Base-by-base conservation (phyloP, 2,329 filamentous ascomycete species). In the Keithomyces neogunnii region DNA sequence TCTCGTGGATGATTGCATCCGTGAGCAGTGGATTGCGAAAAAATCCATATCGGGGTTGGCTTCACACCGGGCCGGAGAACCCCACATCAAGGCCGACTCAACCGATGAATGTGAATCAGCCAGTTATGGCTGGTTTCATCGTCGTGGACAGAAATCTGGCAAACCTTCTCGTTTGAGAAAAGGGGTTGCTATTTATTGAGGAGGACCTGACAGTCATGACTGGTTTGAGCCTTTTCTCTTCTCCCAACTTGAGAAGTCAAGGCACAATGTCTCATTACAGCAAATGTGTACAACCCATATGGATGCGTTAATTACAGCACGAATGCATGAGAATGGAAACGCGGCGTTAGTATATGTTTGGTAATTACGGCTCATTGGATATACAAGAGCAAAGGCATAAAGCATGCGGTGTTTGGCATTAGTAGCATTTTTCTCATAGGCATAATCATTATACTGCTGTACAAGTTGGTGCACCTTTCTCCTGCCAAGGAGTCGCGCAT, bases 1-100 rank as follows among this genome's bases (percentile, higher is more conserved):
- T 6, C 81, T 97, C 44, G 86, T 95, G 48, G 92, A 97, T 63
- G 89, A 97, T 70, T 89, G 84, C 71, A 96, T 97, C 73, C 88
- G 88, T 68, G 78, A 82, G 55, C 82, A 81, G 52, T 93, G 89
- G 81, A 82, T 74, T 58, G 38, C 57, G 19, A 60, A 59, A 50
- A 58, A 59, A 47, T 30, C 48, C 4, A 19, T 10, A 4, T 33
- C 42, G 28, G 45, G n/a, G 8, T 13, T 51, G 50, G 52, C 48
- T 45, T 55, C 52, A 40, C 53, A 43, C 3, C 4, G 26, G 31
- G 19, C 29, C 26, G 19, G 9, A 8, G 10, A 47, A 47, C 19
- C 38, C 51, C 50, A 43, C 42, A 8, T 33, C 50, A 38, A 45
- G 35, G 8, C 45, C 32, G 45, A 35, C 29, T 26, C 45, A 19